A percentile compares a stretch with the other conserved stretches of the same genome.
These are phyloP conservation scores for Penicillium coffeae DNA, from an alignment of 495 filamentous ascomycete genomes.

Conservation along the genomic window DNA sequence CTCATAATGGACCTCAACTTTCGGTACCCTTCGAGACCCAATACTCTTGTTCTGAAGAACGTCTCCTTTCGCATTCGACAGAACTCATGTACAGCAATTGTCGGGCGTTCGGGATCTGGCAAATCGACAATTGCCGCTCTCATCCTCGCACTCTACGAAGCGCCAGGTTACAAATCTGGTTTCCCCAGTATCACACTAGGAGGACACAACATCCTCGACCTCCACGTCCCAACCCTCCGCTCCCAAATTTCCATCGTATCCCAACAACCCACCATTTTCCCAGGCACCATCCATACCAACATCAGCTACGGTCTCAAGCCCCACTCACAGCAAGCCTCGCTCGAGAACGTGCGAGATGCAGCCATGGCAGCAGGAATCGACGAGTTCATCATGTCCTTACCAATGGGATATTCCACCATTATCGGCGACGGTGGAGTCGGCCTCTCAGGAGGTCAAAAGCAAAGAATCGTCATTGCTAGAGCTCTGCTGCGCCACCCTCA, in stretches of 20 bases:
- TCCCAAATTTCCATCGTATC: slow-evolving; percentile 70
- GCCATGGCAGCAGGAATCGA: slow-evolving; percentile 71
- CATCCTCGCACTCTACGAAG: slow-evolving; percentile 62
- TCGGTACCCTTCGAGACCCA: slow-evolving; percentile 60
- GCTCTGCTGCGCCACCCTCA: slow-evolving; percentile 67
- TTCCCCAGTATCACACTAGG: slow-evolving; percentile 51
- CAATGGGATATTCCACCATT: slow-evolving; percentile 66
- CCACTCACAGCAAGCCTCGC: slow-evolving; percentile 30
- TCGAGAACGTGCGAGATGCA: slow-evolving; percentile 49
- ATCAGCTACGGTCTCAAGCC: slow-evolving; percentile 70
- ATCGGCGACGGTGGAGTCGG: slow-evolving; percentile 74
- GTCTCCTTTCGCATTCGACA: slow-evolving; percentile 57
- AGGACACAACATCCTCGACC: slow-evolving; percentile 45
- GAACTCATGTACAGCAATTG: slow-evolving; percentile 67
- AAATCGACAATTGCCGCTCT: slow-evolving; percentile 84
- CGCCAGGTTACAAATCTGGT: slow-evolving; percentile 19
- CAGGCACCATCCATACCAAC: slow-evolving; percentile 67
- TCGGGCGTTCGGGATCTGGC: slow-evolving; percentile 79
- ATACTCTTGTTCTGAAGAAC: slow-evolving; percentile 50
- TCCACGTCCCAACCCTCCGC: slow-evolving; percentile 64
- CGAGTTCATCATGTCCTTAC: slow-evolving; percentile 72
- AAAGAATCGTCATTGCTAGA: slow-evolving; percentile 76
- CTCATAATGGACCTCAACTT: slow-evolving; percentile 58
- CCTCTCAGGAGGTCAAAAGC: slow-evolving; percentile 80
- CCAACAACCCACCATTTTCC: slow-evolving; percentile 75